phyloP scores from a whole-genome alignment of 352 stramenopile species.

The Phytophthora brassicae region DNA sequence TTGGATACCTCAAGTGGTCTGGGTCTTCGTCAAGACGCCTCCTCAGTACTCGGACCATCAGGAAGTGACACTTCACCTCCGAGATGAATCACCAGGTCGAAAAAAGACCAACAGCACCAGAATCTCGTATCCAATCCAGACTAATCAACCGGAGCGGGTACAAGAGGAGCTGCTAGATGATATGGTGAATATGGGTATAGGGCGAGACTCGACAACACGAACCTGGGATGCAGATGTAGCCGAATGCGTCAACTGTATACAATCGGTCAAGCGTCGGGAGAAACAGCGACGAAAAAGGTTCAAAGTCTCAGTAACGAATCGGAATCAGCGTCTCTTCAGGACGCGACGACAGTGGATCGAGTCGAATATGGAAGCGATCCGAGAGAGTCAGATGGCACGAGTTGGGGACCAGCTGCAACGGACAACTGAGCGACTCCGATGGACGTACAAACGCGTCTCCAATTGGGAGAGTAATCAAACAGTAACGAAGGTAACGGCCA shows the following conservation, averaged over 20 bases:
- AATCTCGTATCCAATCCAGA: neutral
- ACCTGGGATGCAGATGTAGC: too few species aligned
- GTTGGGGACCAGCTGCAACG: neutral
- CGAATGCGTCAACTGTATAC: neutral
- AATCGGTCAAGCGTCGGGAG: neutral
- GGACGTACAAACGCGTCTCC: neutral
- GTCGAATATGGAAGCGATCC: neutral
- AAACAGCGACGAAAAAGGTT: neutral
- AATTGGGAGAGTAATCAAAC: constrained; percentile 4
- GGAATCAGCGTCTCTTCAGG: too few species aligned
- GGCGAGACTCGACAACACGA: neutral
- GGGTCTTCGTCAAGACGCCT: too few species aligned
- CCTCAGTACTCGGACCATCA: too few species aligned
- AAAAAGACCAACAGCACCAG: too few species aligned
- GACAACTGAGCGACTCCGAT: neutral
- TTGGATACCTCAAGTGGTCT: too few species aligned
- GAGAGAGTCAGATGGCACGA: neutral
- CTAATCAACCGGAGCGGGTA: neutral
- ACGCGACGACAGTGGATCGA: too few species aligned
- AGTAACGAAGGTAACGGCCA: too few species aligned
- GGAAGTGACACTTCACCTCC: too few species aligned
- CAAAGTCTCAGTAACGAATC: too few species aligned
- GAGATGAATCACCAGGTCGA: too few species aligned
- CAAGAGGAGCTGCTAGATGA: neutral
- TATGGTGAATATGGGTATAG: neutral